These are phyloP conservation scores for Suhomyces choctaworum DNA, from an alignment of 1,139 yeast species.

Conservation along the genomic window DNA sequence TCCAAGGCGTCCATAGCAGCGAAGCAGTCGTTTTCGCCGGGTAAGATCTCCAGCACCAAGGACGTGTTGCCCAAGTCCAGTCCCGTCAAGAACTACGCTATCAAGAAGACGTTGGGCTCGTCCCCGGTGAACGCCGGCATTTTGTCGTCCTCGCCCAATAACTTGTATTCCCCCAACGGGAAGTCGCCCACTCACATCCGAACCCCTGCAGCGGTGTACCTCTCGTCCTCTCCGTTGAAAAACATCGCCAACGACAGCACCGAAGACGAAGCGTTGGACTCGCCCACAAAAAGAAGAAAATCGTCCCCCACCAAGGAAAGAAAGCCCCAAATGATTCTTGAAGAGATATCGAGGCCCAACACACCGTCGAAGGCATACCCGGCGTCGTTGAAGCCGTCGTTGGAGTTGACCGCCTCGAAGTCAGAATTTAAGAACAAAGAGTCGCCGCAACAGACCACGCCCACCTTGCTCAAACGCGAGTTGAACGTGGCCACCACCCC, in stretches of 20 bases:
- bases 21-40: constrained; percentile 31
- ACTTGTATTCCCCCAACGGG: constrained; percentile 43
- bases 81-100: constrained; percentile 35
- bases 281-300: constrained; percentile 37
- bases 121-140: constrained; percentile 20
- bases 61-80: constrained; percentile 23
- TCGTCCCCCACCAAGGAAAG: constrained; percentile 23
- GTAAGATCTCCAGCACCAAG: constrained; percentile 3
- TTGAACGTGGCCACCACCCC: constrained; percentile 14
- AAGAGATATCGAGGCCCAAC: constrained; percentile 32
- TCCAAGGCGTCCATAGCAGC: constrained; percentile 50
- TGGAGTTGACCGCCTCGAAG: constrained; percentile 26
- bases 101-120: constrained; percentile 23
- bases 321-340: constrained; percentile 43
- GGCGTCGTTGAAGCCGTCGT: constrained; percentile 38
- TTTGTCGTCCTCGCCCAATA: constrained; percentile 33
- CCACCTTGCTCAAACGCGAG: constrained; percentile 30
- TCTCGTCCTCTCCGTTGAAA: constrained; percentile 38
- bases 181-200: constrained; percentile 46
- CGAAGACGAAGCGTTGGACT: constrained; percentile 21
- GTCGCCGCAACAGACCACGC: constrained; percentile 31
- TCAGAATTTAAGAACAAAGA: constrained; percentile 9
- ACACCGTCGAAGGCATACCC: constrained; percentile 28
- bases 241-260: constrained; percentile 20
- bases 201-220: constrained; percentile 37